Percentiles rank a stretch among this genome's conserved stretches.
Conservation (phyloP, 352 stramenopile genomes). For the Hyaloperonospora brassicae region DNA sequence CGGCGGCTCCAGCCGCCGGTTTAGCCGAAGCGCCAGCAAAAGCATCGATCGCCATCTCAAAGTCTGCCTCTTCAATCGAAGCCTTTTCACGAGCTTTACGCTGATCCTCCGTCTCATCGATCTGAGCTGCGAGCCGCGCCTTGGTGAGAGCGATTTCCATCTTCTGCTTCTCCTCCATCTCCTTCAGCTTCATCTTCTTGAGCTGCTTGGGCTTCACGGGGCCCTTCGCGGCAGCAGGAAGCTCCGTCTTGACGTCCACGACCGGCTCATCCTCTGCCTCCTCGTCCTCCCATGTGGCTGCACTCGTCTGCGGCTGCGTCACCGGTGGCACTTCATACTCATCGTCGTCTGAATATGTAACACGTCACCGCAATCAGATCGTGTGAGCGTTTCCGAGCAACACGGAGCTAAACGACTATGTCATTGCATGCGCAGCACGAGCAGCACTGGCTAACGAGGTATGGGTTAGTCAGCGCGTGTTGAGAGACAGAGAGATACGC, state of each 20-base stretch:
- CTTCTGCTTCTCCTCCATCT: conserved; percentile 77
- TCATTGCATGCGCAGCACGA: conserved; percentile 2
- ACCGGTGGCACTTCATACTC: conserved; percentile 74
- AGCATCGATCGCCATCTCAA: conserved; percentile 67
- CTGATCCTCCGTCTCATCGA: conserved; percentile 55
- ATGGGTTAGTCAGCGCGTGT: background rate
- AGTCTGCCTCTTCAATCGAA: conserved; percentile 62
- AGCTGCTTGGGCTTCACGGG: conserved; percentile 77
- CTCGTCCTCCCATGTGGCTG: conserved; percentile 67
- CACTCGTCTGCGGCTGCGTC: conserved; percentile 29
- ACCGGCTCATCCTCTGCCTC: conserved; percentile 59
- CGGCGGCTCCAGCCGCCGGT: conserved; percentile 14
- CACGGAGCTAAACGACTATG: background rate
- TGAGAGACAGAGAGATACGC: conserved; percentile 11
- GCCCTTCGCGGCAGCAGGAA: conserved; percentile 29
- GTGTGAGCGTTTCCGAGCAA: conserved; percentile 7
- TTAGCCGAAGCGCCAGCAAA: conserved; percentile 45
- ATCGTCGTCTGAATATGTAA: conserved; percentile 51
- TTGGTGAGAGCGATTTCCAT: conserved; percentile 70
- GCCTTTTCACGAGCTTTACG: conserved; percentile 49
- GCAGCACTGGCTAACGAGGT: background rate
- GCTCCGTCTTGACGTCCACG: conserved; percentile 16
- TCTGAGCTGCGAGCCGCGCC: conserved; percentile 60
- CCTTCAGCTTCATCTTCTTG: conserved; percentile 85
- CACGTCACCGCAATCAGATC: background rate